phyloP scores from a whole-genome alignment of 2,329 filamentous ascomycete species.

The Chaetomium globosum region DNA sequence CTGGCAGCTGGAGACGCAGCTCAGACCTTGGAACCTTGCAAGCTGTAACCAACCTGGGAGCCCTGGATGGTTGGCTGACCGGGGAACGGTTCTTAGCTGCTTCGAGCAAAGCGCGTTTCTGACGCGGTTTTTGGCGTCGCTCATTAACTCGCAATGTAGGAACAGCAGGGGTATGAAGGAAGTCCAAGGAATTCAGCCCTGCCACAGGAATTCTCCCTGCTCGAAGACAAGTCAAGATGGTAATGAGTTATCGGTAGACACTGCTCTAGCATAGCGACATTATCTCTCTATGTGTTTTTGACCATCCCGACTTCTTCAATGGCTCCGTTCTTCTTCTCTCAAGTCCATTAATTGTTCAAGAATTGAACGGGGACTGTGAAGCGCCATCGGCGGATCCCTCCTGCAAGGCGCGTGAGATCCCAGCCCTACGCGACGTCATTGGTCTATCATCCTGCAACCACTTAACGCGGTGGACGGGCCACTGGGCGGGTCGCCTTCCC shows the following conservation, averaged over 20 bases:
- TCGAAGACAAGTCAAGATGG: not conserved
- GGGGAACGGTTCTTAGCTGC: constrained; percentile 23
- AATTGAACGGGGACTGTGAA: not conserved
- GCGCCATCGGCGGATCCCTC: constrained; percentile 11
- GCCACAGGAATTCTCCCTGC: not conserved
- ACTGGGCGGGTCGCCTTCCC: constrained; percentile 10
- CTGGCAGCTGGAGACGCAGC: constrained; percentile 17
- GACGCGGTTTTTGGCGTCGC: constrained; percentile 38
- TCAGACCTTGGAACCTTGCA: constrained; percentile 24
- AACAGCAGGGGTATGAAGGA: not conserved
- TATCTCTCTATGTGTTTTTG: not conserved
- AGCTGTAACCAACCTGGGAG: constrained; percentile 19
- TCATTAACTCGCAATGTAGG: constrained; percentile 30
- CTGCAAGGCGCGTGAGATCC: constrained; percentile 21
- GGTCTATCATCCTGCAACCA: constrained; percentile 29
- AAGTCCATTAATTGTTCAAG: not conserved
- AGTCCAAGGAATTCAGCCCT: not conserved
- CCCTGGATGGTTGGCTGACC: constrained; percentile 20
- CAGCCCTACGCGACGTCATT: constrained; percentile 37
- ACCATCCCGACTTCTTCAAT: constrained; percentile 6
- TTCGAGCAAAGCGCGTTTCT: constrained; percentile 30
- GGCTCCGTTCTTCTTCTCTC: not conserved
- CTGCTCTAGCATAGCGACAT: not conserved
- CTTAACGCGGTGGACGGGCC: constrained; percentile 24
- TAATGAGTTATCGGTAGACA: not conserved